Conservation (phyloP, 2,329 filamentous ascomycete species). For the Verruconis gallopava region DNA sequence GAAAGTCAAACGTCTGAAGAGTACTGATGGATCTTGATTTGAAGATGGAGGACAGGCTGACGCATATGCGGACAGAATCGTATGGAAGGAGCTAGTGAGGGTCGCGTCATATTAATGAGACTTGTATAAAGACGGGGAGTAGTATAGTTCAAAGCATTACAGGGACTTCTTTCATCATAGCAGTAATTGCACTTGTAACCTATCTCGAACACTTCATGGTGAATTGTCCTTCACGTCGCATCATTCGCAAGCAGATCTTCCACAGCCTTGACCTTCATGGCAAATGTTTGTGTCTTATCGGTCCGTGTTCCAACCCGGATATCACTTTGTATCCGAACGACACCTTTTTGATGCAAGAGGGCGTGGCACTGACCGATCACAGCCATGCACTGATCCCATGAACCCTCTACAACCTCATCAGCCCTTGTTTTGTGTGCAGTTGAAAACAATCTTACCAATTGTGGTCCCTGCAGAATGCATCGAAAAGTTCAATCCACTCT, state of each 20-base stretch:
- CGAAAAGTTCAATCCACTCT: constrained; percentile 65
- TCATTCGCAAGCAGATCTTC: constrained; percentile 36
- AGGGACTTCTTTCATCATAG: no score
- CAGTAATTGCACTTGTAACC: no score
- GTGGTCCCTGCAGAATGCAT: constrained; percentile 96
- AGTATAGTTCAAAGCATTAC: no score
- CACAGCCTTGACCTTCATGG: constrained; percentile 62
- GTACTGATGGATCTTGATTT: not conserved
- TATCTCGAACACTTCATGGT: no score
- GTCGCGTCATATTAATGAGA: no score
- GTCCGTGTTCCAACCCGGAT: constrained; percentile 77
- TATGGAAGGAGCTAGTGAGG: not conserved
- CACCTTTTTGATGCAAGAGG: constrained; percentile 62
- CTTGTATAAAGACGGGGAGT: no score
- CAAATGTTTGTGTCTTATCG: constrained; percentile 71
- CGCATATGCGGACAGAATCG: no score
- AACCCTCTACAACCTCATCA: constrained; percentile 51
- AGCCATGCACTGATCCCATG: constrained; percentile 78
- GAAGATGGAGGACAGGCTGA: no score
- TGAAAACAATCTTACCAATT: constrained; percentile 51
- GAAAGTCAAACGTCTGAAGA: not conserved
- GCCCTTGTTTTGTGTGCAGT: not conserved
- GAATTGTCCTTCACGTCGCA: not conserved
- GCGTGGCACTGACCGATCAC: constrained; percentile 78
- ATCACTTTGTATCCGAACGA: constrained; percentile 73